Base-by-base conservation (phyloP, 2,329 filamentous ascomycete species). In the Colletotrichum sp. region DNA sequence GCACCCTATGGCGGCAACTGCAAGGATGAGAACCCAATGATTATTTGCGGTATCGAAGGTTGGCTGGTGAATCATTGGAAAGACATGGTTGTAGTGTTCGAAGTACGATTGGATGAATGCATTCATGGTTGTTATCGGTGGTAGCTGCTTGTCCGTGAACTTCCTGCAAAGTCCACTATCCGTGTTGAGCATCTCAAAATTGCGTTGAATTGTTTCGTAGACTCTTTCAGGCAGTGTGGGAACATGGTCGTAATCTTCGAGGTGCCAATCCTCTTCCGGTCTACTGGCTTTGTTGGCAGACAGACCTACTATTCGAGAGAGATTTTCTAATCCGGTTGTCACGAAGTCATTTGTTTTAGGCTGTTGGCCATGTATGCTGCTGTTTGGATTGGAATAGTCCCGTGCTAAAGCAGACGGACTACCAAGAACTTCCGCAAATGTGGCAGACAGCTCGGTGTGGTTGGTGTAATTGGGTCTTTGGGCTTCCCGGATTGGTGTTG, bases 401-500 rank as follows among this genome's bases (percentile, higher is more conserved):
- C 28, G 28, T 2, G 7, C 30, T 13, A 36, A 5, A 5, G 36
- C 15, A 49, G 30, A 5, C 8, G 68, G 32, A 6, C n/a, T 44
- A 12, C n/a, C 18, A 16, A 70, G 26, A 12, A 57, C 68, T 30
- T 70, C 26, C 28, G 34, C 30, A 8, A 70, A 70, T 21, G 55
- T 62, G n/a, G 68, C 34, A 1, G 68, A 70, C 28, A 63, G 24
- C 6, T 70, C 55, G 12, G 55, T 63, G 28, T 70, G 36, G 28
- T 70, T 70, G 6, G 68, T 63, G 18, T 63, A 70, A 32, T 44
- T 63, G 5, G 68, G 55, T 26, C 68, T 36, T 28, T 57, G 68
- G 34, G 68, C 57, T 28, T 63, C 67, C 13, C 21, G 55, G 21
- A 21, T 21, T 15, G 59, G 59, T 1, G 32, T 32, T n/a, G 32